phyloP scores from a whole-genome alignment of 495 filamentous ascomycete genomes.

The Talaromyces wortmannii region DNA sequence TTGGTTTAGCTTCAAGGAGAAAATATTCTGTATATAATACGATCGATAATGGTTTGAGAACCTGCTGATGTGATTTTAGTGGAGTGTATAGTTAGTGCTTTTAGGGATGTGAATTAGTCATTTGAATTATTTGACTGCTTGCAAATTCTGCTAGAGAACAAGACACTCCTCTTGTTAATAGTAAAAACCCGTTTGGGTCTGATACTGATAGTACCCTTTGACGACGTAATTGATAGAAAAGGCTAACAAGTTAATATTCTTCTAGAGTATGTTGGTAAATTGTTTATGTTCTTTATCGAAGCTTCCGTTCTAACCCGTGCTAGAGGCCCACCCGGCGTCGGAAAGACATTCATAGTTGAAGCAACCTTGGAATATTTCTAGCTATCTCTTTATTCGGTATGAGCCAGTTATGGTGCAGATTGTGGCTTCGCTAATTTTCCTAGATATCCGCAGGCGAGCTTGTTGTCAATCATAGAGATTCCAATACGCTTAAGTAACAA shows the following conservation, averaged over 20 bases:
- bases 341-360: slow-evolving; percentile 28
- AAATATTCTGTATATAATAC: slow-evolving; percentile 16
- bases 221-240: slow-evolving; percentile 18
- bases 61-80: slow-evolving; percentile 14
- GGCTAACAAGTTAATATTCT: slow-evolving; percentile 15
- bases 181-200: slow-evolving; percentile 13
- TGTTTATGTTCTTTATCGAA: background rate
- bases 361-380: slow-evolving; percentile 20
- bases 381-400: slow-evolving; percentile 18
- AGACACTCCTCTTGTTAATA: slow-evolving; percentile 18
- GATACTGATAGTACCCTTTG: slow-evolving; percentile 16
- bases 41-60: slow-evolving; percentile 1
- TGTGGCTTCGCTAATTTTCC: slow-evolving; percentile 3
- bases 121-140: slow-evolving; percentile 14
- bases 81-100: slow-evolving; percentile 22
- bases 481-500: slow-evolving; percentile 11
- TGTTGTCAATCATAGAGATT: slow-evolving; percentile 12
- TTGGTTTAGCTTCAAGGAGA: slow-evolving; percentile 23
- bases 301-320: background rate
- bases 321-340: slow-evolving; percentile 23
- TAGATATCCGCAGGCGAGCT: slow-evolving; percentile 17
- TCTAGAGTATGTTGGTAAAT: slow-evolving; percentile 10
- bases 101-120: slow-evolving; percentile 22
- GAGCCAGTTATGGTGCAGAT: background rate
- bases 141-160: slow-evolving; percentile 14